Percentiles rank a stretch among this genome's conserved stretches.
These are phyloP conservation scores for Boletus patriciae DNA, from an alignment of 768 basidiomycete species.

Conservation along the genomic window DNA sequence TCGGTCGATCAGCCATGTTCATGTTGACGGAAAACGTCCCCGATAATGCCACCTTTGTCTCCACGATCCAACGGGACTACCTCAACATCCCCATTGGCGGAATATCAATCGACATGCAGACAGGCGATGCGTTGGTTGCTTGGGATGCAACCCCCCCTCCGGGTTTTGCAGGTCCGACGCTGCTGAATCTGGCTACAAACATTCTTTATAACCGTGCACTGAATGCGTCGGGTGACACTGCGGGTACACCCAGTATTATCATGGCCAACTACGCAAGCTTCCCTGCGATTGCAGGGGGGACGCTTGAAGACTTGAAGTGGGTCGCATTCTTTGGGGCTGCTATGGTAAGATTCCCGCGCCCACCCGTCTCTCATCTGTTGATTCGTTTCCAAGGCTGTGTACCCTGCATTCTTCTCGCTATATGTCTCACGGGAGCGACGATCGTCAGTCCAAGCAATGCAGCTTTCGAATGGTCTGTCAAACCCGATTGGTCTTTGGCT, in stretches of 20 bases:
- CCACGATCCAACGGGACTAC: conserved; percentile 51
- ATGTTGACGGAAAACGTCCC: conserved; percentile 44
- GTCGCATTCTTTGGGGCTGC: conserved; percentile 68
- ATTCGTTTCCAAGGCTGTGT: conserved; percentile 52
- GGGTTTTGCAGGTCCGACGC: conserved; percentile 53
- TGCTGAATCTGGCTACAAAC: conserved; percentile 71
- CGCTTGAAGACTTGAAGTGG: conserved; percentile 69
- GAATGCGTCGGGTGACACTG: conserved; percentile 46
- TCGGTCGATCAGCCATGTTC: conserved; percentile 42
- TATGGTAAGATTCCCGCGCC: conserved; percentile 49
- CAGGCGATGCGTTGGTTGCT: conserved; percentile 57
- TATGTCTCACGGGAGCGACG: conserved; percentile 75
- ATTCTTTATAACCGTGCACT: conserved; percentile 63
- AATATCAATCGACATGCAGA: conserved; percentile 55
- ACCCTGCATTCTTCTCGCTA: conserved; percentile 78
- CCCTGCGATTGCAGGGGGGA: conserved; percentile 54
- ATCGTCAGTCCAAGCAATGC: conserved; percentile 75
- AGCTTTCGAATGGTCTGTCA: conserved; percentile 71
- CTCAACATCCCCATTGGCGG: conserved; percentile 64
- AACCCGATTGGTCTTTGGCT: conserved; percentile 74
- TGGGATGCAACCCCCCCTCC: conserved; percentile 68
- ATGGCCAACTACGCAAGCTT: conserved; percentile 56
- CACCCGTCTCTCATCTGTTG: background rate
- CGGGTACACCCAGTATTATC: conserved; percentile 50
- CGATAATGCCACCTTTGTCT: conserved; percentile 60